Evolutionary conservation across 2,329 filamentous ascomycete species (phyloP), one percentile per base, ranked within the genome.

Genomic region (Colletotrichum tropicicola): DNA sequence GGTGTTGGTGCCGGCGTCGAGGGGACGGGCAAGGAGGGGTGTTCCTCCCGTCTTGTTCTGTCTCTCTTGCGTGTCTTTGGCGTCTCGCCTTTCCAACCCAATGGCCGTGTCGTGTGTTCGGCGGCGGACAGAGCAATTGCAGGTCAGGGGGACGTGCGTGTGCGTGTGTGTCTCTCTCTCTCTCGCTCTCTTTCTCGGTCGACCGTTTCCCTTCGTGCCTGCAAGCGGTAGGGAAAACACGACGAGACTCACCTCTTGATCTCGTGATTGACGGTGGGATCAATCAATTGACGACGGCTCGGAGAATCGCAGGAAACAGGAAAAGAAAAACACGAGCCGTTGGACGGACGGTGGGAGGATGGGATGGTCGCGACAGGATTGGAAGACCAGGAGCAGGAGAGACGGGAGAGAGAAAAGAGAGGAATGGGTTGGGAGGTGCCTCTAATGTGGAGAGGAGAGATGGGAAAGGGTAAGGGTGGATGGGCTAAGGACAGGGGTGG

Each of bases 391-490:
- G 56, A 63, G 60, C 59, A 67, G 53, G 41, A 67, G 60, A 43
- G 65, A 54, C 44, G 54, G 54, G 32, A 60, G 59, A 67, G 66
- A 67, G 59, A 59, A 67, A 67, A 67, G 65, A 68, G 66, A 67
- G 66, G 59, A 68, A 67, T 66, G 65, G 67, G 60, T 60, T 65
- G 65, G 59, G 65, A 60, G 67, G 59, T 68, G 59, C 53, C 59
- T 67, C 65, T 68, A 67, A 67, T 67, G 67, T 64, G 67, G 64
- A 65, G 61, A 65, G 65, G 57, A 54, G 67, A 65, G 53, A 61
- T 59, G 56, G 57, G 58, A 57, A 67, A 63, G 54, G 59, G 55
- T 53, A 64, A 64, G 64, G 64, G 61, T 65, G 44, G 56, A 55
- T 44, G 44, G 58, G 60, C 44, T 64, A 60, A 37, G 64, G 55